Evolutionary conservation across 768 basidiomycete genomes (phyloP).

Genomic region (Boletus patriciae): DNA sequence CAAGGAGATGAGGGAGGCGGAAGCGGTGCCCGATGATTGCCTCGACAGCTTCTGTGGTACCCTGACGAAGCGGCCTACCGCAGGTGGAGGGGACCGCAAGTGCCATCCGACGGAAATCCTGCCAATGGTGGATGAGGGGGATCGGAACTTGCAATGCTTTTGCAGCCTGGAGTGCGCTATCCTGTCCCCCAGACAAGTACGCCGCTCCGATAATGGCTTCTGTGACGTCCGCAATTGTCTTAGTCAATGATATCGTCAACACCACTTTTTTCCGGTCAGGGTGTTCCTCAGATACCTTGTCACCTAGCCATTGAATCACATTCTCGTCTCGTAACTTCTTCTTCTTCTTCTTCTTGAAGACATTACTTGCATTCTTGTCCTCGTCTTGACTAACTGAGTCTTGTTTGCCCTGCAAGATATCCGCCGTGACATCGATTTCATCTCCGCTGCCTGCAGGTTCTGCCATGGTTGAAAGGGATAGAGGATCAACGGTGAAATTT

Average conservation of each 20-base stretch:
- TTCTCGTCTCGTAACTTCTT: conserved; percentile 43
- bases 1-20: conserved; percentile 59
- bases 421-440: conserved; percentile 23
- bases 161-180: conserved; percentile 60
- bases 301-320: conserved; percentile 61
- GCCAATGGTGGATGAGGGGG: conserved; percentile 64
- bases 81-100: conserved; percentile 44
- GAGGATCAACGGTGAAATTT: conserved; percentile 35
- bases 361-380: conserved; percentile 2
- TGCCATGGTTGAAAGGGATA: conserved; percentile 9
- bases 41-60: conserved; percentile 58
- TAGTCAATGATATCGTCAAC: conserved; percentile 15
- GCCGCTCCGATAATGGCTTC: conserved; percentile 86
- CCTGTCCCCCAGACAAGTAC: conserved; percentile 70
- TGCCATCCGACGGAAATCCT: conserved; percentile 59
- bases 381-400: conserved; percentile 15
- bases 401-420: conserved; percentile 9
- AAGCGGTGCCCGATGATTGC: conserved; percentile 63
- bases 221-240: conserved; percentile 82
- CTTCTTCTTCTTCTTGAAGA: conserved; percentile 43
- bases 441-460: conserved; percentile 33
- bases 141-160: conserved; percentile 68
- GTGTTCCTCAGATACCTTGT: conserved; percentile 55
- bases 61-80: conserved; percentile 46
- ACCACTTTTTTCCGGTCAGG: conserved; percentile 1